These are phyloP conservation scores for Sporothrix globosa DNA, from an alignment of 2,329 filamentous ascomycete species.

Conservation along the genomic window DNA sequence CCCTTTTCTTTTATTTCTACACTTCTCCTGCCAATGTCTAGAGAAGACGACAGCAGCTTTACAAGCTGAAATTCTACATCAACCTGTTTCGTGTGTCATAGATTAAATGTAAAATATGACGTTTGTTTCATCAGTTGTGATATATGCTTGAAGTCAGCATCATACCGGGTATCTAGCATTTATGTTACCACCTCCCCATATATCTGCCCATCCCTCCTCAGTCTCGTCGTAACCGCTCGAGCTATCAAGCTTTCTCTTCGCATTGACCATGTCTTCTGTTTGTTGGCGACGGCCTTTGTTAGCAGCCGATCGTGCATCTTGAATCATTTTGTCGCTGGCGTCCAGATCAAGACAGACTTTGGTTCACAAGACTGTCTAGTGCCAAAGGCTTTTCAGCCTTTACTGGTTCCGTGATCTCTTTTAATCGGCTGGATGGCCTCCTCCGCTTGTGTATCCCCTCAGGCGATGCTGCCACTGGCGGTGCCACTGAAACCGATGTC, in stretches of 20 bases:
- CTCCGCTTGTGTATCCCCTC: slow-evolving; percentile 43
- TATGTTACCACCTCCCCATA: neutral
- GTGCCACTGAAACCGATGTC: neutral
- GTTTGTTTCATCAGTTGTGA: neutral
- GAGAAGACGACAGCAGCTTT: neutral
- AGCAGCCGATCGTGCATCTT: neutral
- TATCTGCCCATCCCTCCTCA: slow-evolving; percentile 42
- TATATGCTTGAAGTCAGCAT: neutral
- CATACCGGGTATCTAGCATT: slow-evolving; percentile 1
- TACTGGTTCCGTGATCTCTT: slow-evolving; percentile 40
- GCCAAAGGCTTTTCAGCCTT: slow-evolving; percentile 29
- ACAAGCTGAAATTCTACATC: neutral
- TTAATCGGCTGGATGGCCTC: slow-evolving; percentile 56
- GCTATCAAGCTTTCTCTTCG: slow-evolving; percentile 41
- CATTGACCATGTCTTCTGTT: neutral
- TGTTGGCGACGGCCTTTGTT: neutral
- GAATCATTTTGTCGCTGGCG: slow-evolving; percentile 24
- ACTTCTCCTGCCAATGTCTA: neutral
- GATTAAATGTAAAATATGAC: slow-evolving; percentile 6
- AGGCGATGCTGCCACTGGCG: neutral
- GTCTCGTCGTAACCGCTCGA: slow-evolving; percentile 44
- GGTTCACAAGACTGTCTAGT: slow-evolving; percentile 28
- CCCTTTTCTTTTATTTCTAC: neutral
- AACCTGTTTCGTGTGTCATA: slow-evolving; percentile 1
- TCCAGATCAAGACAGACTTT: slow-evolving; percentile 32